Percentiles rank a stretch among this genome's conserved stretches.
Conservation (phyloP, 257 asterid genomes). For the Solanum etuberosum region DNA sequence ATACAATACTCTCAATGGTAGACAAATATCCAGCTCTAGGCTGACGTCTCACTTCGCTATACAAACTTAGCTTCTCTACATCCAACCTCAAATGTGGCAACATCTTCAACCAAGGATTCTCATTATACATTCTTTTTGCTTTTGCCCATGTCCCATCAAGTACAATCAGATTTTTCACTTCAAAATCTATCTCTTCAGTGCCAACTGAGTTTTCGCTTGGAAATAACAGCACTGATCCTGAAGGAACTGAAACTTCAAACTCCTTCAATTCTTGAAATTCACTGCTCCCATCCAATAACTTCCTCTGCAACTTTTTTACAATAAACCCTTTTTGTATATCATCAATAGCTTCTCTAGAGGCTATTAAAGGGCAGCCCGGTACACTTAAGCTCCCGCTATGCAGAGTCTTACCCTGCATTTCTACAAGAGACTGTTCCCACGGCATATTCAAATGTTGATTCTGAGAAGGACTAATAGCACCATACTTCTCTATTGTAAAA, state of each 20-base stretch:
- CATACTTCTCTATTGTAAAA: constrained; percentile 42
- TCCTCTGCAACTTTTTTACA: constrained; percentile 37
- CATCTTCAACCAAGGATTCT: constrained; percentile 83
- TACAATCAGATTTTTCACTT: constrained; percentile 71
- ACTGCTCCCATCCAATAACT: constrained; percentile 14
- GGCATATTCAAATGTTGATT: constrained; percentile 7
- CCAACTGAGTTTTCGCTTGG: constrained; percentile 58
- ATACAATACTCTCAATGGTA: constrained; percentile 87
- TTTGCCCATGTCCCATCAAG: constrained; percentile 91
- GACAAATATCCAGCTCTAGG: constrained; percentile 79
- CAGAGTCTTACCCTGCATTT: not conserved
- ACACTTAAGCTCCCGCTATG: not conserved
- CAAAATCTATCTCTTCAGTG: constrained; percentile 25
- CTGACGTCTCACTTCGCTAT: constrained; percentile 78
- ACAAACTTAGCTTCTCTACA: constrained; percentile 49
- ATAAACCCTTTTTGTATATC: constrained; percentile 34
- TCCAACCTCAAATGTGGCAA: constrained; percentile 73
- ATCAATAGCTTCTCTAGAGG: constrained; percentile 11
- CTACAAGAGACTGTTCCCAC: not conserved
- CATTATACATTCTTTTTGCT: constrained; percentile 84
- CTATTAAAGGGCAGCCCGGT: not conserved
- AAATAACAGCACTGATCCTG: constrained; percentile 66
- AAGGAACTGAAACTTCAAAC: constrained; percentile 40
- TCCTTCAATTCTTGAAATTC: constrained; percentile 37
- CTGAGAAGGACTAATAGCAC: constrained; percentile 19